phyloP scores from a whole-genome alignment of 2,329 filamentous ascomycete species.

The Alternaria dauci region DNA sequence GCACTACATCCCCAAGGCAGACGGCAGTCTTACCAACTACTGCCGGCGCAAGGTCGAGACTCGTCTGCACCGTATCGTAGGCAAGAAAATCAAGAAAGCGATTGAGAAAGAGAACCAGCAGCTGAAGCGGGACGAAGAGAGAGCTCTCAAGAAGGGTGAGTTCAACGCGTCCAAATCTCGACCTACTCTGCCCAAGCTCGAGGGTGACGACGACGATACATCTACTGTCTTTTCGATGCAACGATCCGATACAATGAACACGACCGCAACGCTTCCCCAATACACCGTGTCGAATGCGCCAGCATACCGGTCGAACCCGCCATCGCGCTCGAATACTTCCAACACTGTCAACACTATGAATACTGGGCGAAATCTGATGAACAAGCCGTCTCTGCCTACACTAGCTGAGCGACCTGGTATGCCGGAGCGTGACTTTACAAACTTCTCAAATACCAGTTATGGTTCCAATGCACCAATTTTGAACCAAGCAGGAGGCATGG shows the following conservation, averaged over 20 bases:
- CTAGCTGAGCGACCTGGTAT: constrained; percentile 48
- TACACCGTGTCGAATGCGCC: constrained; percentile 41
- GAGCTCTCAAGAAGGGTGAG: constrained; percentile 57
- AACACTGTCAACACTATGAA: constrained; percentile 58
- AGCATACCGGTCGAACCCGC: constrained; percentile 57
- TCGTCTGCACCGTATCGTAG: constrained; percentile 83
- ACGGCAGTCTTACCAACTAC: constrained; percentile 83
- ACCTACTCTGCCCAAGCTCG: constrained; percentile 55
- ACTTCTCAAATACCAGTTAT: constrained; percentile 63
- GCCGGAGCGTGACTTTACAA: constrained; percentile 57
- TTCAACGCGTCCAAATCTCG: constrained; percentile 34
- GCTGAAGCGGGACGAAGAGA: constrained; percentile 54
- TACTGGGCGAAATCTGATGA: constrained; percentile 33
- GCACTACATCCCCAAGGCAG: constrained; percentile 84
- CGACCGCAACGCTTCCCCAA: constrained; percentile 54
- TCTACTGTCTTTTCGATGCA: constrained; percentile 42
- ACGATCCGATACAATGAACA: constrained; percentile 45
- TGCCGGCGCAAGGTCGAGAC: constrained; percentile 92
- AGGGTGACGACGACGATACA: constrained; percentile 53
- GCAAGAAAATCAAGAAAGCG: constrained; percentile 86
- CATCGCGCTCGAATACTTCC: constrained; percentile 62
- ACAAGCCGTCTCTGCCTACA: constrained; percentile 55
- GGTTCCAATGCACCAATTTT: constrained; percentile 71
- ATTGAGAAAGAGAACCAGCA: constrained; percentile 75
- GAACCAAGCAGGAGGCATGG: constrained; percentile 68